Base-by-base conservation (phyloP, 306 rosid species). In the Gleditsia sinensis region DNA sequence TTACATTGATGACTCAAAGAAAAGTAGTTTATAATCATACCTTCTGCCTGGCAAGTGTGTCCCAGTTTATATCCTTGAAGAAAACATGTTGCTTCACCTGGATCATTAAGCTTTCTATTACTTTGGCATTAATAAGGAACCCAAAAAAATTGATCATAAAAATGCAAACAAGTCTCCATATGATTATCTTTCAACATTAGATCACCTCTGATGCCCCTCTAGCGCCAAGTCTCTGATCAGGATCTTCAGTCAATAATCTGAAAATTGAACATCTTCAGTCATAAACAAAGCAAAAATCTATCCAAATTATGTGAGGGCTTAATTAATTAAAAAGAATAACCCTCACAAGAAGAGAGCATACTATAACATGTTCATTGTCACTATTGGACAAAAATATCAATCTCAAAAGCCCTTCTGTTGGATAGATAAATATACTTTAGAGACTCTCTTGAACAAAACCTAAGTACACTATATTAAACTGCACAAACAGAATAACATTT, bases 61-160 rank as follows among this genome's bases (percentile, higher is more conserved):
- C 99, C 99, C 99, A 95, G 86, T 90, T 95, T 68, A 92, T 86
- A 82, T 95, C 93, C 88, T 95, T 95, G 81, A 92, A 95, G 90
- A 92, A 95, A 48, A 78, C 84, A 79, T 95, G 99, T 74, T 83
- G 93, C 83, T 90, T 95, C 81, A 95, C 99, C 99, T 94, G 84
- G 43, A 83, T 76, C 58, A 84, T 79, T 48, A 72, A 60, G 54
- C n/a, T 6, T 36, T 45, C 67, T 23, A 80, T 77, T 14, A 81
- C 54, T 76, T 76, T 66, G 67, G 48, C 16, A 33, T 70, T 56
- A 34, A 7, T 78, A 53, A 10, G n/a, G 39, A 11, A 25, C 0
- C 34, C 12, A 20, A n/a, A 9, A 67, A 20, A 40, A 27, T 28
- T 14, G n/a, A 74, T 25, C 74, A 69, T 59, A 77, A 53, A 33